These are phyloP conservation scores for Helicocarpus griseus DNA, from an alignment of 2,329 filamentous ascomycete genomes.

Conservation along the genomic window DNA sequence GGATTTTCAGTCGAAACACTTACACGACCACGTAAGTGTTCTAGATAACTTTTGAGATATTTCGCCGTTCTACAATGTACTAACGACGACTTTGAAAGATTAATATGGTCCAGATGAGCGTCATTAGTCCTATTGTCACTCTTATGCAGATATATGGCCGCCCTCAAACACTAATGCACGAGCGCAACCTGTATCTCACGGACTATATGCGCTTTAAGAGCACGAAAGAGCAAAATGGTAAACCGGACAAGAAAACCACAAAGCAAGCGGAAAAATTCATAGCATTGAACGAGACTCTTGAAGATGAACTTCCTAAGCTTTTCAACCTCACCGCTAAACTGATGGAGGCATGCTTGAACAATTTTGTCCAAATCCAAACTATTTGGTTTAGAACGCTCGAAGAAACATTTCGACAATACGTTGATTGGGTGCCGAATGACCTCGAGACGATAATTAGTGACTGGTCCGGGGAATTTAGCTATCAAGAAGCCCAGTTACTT, in stretches of 20 bases:
- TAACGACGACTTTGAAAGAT: too few species aligned
- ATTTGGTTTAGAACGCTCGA: conserved; percentile 76
- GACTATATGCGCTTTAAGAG: conserved; percentile 70
- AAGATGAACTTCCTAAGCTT: conserved; percentile 78
- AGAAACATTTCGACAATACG: conserved; percentile 54
- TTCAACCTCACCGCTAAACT: conserved; percentile 71
- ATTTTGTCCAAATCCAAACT: conserved; percentile 73
- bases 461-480: conserved; percentile 72
- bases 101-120: too few species aligned
- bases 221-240: conserved; percentile 67
- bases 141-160: too few species aligned
- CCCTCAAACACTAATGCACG: neutral
- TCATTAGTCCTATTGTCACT: too few species aligned
- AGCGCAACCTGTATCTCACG: conserved; percentile 35
- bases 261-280: conserved; percentile 78
- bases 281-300: conserved; percentile 82
- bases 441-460: conserved; percentile 58
- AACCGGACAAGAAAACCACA: conserved; percentile 68
- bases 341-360: conserved; percentile 69
- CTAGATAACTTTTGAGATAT: too few species aligned
- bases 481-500: conserved; percentile 56
- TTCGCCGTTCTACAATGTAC: too few species aligned
- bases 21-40: too few species aligned
- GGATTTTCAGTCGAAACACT: too few species aligned
- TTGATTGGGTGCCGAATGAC: neutral